A percentile compares a stretch with the other conserved stretches of the same genome.
Evolutionary conservation across 805 yeast genomes (phyloP).

Genomic region (Millerago galiae): DNA sequence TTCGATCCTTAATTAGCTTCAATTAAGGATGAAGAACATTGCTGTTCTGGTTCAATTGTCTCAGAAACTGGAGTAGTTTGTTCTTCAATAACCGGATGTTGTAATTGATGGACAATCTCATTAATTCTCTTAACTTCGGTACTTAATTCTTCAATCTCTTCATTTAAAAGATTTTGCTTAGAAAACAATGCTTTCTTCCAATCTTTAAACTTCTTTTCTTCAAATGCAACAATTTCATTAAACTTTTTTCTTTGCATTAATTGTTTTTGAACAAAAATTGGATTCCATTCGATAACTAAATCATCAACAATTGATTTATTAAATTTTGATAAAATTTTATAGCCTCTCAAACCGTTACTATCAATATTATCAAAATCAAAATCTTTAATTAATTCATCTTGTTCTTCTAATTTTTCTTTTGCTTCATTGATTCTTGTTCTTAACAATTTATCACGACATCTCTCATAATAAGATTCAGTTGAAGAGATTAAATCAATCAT

Average conservation of each 20-base stretch:
- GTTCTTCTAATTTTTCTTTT: slow-evolving; percentile 11
- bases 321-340: slow-evolving; percentile 32
- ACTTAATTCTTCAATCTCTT: slow-evolving; percentile 38
- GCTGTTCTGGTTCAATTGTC: background rate
- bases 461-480: slow-evolving; percentile 72
- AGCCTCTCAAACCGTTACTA: slow-evolving; percentile 29
- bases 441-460: slow-evolving; percentile 55
- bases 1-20: slow-evolving; percentile 2
- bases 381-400: slow-evolving; percentile 5
- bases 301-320: slow-evolving; percentile 33
- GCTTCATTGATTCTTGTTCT: slow-evolving; percentile 34
- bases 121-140: slow-evolving; percentile 14
- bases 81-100: slow-evolving; percentile 1
- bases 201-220: slow-evolving; percentile 52
- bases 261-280: slow-evolving; percentile 40
- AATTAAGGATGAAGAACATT: slow-evolving; percentile 3
- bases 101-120: slow-evolving; percentile 3
- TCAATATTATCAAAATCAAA: slow-evolving; percentile 25
- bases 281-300: slow-evolving; percentile 36
- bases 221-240: slow-evolving; percentile 35
- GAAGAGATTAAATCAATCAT: slow-evolving; percentile 73
- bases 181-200: slow-evolving; percentile 53
- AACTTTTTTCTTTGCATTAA: slow-evolving; percentile 36
- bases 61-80: background rate
- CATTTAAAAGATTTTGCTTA: slow-evolving; percentile 50